Percentiles rank a stretch among this genome's conserved stretches.
These are phyloP conservation scores for Blastocrithidia nonstop DNA, from an alignment of 208 protist species.

Conservation along the genomic window DNA sequence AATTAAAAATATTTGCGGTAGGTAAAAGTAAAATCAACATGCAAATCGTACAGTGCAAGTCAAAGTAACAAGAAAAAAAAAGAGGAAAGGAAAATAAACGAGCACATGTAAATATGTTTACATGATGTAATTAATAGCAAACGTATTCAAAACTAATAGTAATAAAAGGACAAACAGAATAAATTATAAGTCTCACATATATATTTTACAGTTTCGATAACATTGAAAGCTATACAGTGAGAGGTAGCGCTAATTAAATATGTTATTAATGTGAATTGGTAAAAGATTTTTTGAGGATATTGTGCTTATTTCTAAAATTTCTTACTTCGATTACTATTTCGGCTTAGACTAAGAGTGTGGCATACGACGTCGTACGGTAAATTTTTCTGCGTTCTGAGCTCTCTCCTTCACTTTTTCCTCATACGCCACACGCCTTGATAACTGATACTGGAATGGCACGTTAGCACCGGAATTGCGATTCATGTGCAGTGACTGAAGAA, in stretches of 20 bases:
- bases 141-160: neutral
- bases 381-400: conserved; percentile 16
- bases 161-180: conserved; percentile 1
- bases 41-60: neutral
- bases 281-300: too few relatives aligned
- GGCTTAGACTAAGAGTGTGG: too few relatives aligned
- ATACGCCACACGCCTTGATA: conserved; percentile 56
- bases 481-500: conserved; percentile 76
- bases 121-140: neutral
- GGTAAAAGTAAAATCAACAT: conserved; percentile 5
- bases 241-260: too few relatives aligned
- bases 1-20: neutral
- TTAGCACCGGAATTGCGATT: conserved; percentile 57
- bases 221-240: too few relatives aligned
- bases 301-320: too few relatives aligned
- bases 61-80: conserved; percentile 3
- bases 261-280: too few relatives aligned
- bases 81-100: neutral
- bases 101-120: conserved; percentile 1
- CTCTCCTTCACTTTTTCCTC: conserved; percentile 50
- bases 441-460: conserved; percentile 46
- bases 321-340: too few relatives aligned
- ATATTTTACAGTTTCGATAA: too few relatives aligned
- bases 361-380: too few relatives aligned
- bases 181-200: too few relatives aligned